Evolutionary conservation across 2,329 filamentous ascomycete genomes (phyloP), one percentile per base, ranked within the genome.

Genomic region (Pseudogymnoascus sp.): DNA sequence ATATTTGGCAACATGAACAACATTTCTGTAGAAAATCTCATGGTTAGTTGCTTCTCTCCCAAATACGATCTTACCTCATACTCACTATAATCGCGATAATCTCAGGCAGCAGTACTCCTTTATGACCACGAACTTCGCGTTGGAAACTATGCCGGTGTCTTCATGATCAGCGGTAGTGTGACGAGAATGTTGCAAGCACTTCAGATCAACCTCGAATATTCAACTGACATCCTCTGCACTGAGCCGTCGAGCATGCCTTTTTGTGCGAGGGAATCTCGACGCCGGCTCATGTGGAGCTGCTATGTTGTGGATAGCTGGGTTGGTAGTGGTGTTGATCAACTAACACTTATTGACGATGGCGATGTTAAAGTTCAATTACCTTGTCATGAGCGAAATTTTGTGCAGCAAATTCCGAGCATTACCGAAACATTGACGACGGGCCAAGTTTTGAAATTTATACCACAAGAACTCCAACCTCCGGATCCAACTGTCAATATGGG

Each of bases 191-290:
- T 69, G 6, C 72, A 74, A 62, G 68, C 70, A 1, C 64, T 74
- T 8, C 71, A 73, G 49, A 69, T 74, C 9, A 74, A 73, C 56
- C 43, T 73, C 5, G 72, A 74, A 63, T 70, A 71, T 46, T 72
- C 72, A 43, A 69, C 69, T 12, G 72, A 74, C 43, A 49, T 73
- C 4, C 66, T 73, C 4, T 70, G 70, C 40, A 68, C 66, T 5
- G 68, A 72, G 9, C 23, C 31, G 12, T 25, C 65, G 1, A 63
- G 64, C 11, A 65, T 64, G 11, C 63, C 64, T n/a, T 61, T 66
- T 11, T 28, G 59, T 3, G 64, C 66, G 0, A 72, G 69, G 40
- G 72, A 74, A 56, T 72, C 68, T 14, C 67, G 72, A 1, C 63
- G 72, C 11, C 70, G 72, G 9, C 64, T 73, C 7, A 70, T 73